Percentiles rank a stretch among this genome's conserved stretches.
Conservation (phyloP, 2,329 filamentous ascomycete genomes). For the Eutypa lata region DNA sequence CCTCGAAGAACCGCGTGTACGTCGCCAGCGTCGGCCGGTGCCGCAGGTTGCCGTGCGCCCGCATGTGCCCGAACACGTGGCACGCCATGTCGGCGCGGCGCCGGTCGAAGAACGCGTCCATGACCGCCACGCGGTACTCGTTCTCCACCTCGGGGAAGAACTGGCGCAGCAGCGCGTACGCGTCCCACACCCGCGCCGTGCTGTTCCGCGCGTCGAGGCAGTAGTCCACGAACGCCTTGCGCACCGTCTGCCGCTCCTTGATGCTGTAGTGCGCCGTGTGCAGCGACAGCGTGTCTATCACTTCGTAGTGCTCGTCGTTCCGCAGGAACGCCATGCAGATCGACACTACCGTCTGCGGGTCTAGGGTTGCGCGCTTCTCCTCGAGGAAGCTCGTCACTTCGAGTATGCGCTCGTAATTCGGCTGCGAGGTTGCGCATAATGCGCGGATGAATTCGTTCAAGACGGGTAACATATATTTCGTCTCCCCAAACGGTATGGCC, state of each 20-base stretch:
- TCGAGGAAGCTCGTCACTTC: conserved; percentile 72
- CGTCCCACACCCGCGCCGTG: conserved; percentile 62
- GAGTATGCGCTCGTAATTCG: conserved; percentile 69
- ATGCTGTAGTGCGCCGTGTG: conserved; percentile 69
- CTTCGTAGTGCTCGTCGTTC: conserved; percentile 73
- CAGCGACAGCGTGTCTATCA: conserved; percentile 77
- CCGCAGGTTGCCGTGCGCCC: conserved; percentile 62
- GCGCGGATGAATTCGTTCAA: conserved; percentile 71
- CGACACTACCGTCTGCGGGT: conserved; percentile 69
- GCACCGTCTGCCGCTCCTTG: conserved; percentile 64
- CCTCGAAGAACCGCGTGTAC: conserved; percentile 76
- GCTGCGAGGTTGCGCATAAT: conserved; percentile 57
- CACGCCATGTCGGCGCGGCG: conserved; percentile 79
- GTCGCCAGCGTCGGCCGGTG: conserved; percentile 68
- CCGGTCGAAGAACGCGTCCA: conserved; percentile 78
- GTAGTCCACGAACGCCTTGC: conserved; percentile 64
- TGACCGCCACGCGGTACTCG: conserved; percentile 64
- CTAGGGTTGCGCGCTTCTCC: conserved; percentile 65
- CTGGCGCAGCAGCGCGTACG: conserved; percentile 63
- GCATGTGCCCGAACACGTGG: conserved; percentile 90
- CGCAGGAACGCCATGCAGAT: conserved; percentile 73
- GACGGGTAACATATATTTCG: conserved; percentile 56
- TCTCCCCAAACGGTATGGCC: conserved; percentile 55
- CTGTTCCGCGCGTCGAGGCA: conserved; percentile 61
- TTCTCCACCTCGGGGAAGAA: conserved; percentile 66